A percentile compares a stretch with the other conserved stretches of the same genome.
These are phyloP conservation scores for Cryoendolithus antarcticus DNA, from an alignment of 2,329 filamentous ascomycete genomes.

Conservation along the genomic window DNA sequence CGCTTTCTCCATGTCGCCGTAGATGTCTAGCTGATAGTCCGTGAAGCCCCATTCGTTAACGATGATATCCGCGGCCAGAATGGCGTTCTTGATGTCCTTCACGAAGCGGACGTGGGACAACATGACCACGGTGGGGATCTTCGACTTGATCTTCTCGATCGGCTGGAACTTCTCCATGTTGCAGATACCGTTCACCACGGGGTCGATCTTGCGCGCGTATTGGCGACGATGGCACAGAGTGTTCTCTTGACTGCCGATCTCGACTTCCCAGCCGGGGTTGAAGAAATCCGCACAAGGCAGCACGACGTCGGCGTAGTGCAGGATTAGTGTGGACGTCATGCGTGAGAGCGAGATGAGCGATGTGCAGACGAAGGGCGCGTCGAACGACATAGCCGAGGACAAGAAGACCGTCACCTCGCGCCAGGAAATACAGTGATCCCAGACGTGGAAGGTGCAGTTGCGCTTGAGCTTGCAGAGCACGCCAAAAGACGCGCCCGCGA, in stretches of 20 bases:
- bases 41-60: constrained; percentile 48
- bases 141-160: constrained; percentile 38
- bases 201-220: constrained; percentile 45
- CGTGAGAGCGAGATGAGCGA: constrained; percentile 12
- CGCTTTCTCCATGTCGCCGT: constrained; percentile 46
- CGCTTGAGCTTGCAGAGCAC: constrained; percentile 51
- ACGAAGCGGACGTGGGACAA: constrained; percentile 42
- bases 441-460: constrained; percentile 48
- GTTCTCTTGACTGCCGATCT: constrained; percentile 43
- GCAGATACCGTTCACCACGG: constrained; percentile 48
- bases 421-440: constrained; percentile 53
- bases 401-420: constrained; percentile 39
- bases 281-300: constrained; percentile 46
- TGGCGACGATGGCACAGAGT: constrained; percentile 38
- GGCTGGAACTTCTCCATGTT: constrained; percentile 47
- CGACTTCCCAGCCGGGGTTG: constrained; percentile 47
- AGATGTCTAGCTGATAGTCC: constrained; percentile 46
- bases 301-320: constrained; percentile 40
- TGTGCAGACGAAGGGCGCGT: constrained; percentile 11
- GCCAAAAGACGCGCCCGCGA: constrained; percentile 48
- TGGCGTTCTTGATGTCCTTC: constrained; percentile 49
- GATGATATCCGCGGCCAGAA: constrained; percentile 47
- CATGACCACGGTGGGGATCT: constrained; percentile 47
- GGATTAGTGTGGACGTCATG: constrained; percentile 12
- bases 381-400: constrained; percentile 9